phyloP scores from a whole-genome alignment of 2,329 filamentous ascomycete species.

The Fusarium nematophilum region DNA sequence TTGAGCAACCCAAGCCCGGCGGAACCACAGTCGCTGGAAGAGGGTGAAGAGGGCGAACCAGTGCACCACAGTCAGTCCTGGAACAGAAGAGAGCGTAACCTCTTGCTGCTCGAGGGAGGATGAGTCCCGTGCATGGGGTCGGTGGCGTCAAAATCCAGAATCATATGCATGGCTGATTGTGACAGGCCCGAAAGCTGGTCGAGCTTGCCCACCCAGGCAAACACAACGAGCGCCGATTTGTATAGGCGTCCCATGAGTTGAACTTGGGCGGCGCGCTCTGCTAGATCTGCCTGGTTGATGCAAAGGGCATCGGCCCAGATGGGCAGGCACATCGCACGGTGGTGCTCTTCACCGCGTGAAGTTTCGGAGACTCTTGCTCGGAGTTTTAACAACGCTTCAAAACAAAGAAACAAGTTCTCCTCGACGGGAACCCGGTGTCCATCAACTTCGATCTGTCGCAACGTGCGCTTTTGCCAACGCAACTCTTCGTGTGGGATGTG shows the following conservation, averaged over 20 bases:
- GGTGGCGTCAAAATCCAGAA: conserved; percentile 1
- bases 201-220: neutral
- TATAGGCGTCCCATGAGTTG: neutral
- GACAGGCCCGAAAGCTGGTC: neutral
- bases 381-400: neutral
- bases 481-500: neutral
- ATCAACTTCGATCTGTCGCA: neutral
- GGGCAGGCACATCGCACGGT: neutral
- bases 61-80: neutral
- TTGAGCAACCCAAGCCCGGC: conserved; percentile 10
- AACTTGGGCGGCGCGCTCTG: neutral
- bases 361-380: neutral
- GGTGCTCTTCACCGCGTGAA: neutral
- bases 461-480: neutral
- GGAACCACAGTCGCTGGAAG: conserved; percentile 9
- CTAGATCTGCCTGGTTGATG: conserved; percentile 7
- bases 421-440: neutral
- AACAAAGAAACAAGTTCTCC: neutral
- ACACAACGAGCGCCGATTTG: neutral
- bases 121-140: neutral
- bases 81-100: neutral
- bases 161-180: neutral
- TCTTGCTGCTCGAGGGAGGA: neutral
- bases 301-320: conserved; percentile 8
- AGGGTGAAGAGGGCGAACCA: conserved; percentile 9